These are phyloP conservation scores for Pseudisothecium myosuroides DNA, from an alignment of 225 moss, liverwort and hornwort species.

Conservation along the genomic window DNA sequence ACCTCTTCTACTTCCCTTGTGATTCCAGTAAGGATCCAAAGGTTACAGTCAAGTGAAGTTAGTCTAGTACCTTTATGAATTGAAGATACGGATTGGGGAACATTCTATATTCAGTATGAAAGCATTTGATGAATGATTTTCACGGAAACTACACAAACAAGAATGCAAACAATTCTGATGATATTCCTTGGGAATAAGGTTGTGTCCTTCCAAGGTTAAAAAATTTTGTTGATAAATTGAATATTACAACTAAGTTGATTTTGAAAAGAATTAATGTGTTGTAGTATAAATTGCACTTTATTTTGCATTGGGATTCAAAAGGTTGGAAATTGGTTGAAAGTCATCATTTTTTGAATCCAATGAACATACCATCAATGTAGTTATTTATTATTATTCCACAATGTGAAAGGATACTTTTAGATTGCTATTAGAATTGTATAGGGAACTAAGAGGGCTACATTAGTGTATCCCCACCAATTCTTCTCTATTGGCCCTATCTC, in stretches of 20 bases:
- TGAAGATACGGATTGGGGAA: rapidly evolving
- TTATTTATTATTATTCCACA: too few species aligned
- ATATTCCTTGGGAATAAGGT: not conserved
- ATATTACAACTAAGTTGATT: too few species aligned
- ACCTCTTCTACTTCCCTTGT: too few species aligned
- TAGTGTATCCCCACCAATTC: not conserved
- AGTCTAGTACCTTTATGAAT: not conserved
- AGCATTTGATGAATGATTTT: not conserved
- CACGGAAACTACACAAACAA: rapidly evolving
- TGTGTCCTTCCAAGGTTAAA: too few species aligned
- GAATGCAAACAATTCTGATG: not conserved
- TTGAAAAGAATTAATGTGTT: not conserved
- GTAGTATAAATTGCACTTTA: not conserved
- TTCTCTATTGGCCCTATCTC: not conserved
- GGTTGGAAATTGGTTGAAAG: not conserved
- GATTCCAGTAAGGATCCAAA: too few species aligned
- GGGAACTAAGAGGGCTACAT: not conserved
- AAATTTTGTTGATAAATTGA: not conserved
- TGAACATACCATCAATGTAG: rapidly evolving
- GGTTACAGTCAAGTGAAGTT: not conserved
- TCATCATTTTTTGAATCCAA: too few species aligned
- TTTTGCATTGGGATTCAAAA: too few species aligned
- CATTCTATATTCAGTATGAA: not conserved
- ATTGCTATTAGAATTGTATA: not conserved
- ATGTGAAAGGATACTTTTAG: not conserved